Conservation (phyloP, 805 yeast genomes). For the Candida jianshihensis region DNA sequence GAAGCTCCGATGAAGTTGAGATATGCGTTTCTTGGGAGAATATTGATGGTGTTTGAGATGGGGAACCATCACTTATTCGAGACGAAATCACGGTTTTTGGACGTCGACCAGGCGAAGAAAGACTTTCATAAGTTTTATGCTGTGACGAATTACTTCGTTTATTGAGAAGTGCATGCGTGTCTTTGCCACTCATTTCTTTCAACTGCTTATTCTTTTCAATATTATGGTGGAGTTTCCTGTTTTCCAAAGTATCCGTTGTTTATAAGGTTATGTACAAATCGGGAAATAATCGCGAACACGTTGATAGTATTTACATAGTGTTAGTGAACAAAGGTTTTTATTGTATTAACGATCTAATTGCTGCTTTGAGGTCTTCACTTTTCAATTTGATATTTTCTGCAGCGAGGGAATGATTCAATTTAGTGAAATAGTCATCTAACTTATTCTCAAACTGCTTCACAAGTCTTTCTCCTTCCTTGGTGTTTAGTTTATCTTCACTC, state of each 20-base stretch:
- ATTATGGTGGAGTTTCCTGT: too few species aligned
- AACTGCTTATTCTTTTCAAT: too few species aligned
- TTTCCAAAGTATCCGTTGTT: too few species aligned
- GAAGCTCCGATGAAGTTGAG: background rate
- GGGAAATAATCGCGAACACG: too few species aligned
- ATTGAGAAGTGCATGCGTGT: slow-evolving; percentile 7
- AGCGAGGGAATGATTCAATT: too few species aligned
- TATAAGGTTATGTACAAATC: too few species aligned
- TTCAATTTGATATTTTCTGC: slow-evolving; percentile 3
- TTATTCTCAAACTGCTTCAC: slow-evolving; percentile 11
- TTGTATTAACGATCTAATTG: slow-evolving; percentile 14
- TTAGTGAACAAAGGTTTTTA: too few species aligned
- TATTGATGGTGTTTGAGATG: slow-evolving; percentile 8
- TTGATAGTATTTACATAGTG: too few species aligned
- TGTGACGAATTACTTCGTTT: slow-evolving; percentile 1
- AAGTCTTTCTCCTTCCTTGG: slow-evolving; percentile 10
- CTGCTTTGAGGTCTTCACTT: slow-evolving; percentile 12
- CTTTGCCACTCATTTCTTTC: background rate
- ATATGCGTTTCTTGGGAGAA: slow-evolving; percentile 7
- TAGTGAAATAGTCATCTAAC: slow-evolving; percentile 15
- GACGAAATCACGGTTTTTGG: slow-evolving; percentile 16
- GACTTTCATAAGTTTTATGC: slow-evolving; percentile 9
- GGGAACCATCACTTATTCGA: background rate
- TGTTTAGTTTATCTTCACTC: slow-evolving; percentile 14
- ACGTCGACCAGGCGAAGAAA: slow-evolving; percentile 8